Conservation (phyloP, 208 protist genomes). For the Angomonas ambiguus region DNA sequence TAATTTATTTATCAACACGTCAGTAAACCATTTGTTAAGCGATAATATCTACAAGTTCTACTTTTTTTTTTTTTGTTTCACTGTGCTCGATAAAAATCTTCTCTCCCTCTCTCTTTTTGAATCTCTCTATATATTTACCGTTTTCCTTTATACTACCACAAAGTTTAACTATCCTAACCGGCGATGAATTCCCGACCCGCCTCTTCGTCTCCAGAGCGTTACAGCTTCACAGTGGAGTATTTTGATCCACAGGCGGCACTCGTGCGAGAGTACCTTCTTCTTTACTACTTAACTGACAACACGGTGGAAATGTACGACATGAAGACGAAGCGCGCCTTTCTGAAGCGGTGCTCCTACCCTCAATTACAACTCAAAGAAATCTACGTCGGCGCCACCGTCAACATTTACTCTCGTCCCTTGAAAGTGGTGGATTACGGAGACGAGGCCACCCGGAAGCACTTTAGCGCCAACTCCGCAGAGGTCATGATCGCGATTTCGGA, state of each 20-base stretch:
- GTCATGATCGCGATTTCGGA: constrained; percentile 62
- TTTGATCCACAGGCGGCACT: constrained; percentile 87
- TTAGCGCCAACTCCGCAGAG: constrained; percentile 50
- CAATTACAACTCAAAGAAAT: constrained; percentile 78
- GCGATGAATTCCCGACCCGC: not conserved
- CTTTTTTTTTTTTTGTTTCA: not conserved
- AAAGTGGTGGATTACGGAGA: constrained; percentile 92
- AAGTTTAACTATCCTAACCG: too few species aligned
- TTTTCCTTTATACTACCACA: too few species aligned
- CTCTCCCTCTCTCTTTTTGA: constrained; percentile 12
- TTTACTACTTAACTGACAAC: constrained; percentile 85
- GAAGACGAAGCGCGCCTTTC: constrained; percentile 88
- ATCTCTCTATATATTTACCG: not conserved
- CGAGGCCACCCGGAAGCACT: constrained; percentile 68
- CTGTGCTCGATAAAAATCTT: not conserved
- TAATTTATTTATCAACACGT: constrained; percentile 6
- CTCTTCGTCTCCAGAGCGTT: constrained; percentile 17
- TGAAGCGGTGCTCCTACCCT: constrained; percentile 90
- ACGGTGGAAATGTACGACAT: constrained; percentile 95
- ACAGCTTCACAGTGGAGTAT: constrained; percentile 88
- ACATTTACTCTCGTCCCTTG: constrained; percentile 90
- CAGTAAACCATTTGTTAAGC: not conserved
- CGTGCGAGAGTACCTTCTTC: constrained; percentile 84
- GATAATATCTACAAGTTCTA: not conserved
- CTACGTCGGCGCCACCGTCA: constrained; percentile 90